Base-by-base conservation (phyloP, 192 early-diverging fungal genomes). In the Backusella sp. region DNA sequence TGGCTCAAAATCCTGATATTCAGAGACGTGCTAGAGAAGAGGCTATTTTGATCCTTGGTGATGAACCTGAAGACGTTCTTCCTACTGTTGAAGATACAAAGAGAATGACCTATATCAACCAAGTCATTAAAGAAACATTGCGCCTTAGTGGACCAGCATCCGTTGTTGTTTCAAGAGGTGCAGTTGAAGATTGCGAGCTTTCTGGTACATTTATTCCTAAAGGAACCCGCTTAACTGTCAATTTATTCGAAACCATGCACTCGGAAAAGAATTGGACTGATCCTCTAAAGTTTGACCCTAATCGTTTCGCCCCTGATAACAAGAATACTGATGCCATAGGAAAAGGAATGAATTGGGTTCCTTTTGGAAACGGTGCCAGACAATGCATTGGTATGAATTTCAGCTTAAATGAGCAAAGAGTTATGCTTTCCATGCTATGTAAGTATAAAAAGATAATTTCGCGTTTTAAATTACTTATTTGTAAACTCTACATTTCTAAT, bases 341-440 rank as follows among this genome's bases (percentile, higher is more conserved):
- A 39, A 69, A 59, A 7, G 44, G 66, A 0, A 30, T 73, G 46
- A 36, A 80, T 6, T 91, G 80, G 72, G 65, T 90, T 19, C 83
- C 91, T 12, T 92, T 92, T 71, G 85, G 89, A 69, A 80, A 83
- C 11, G 91, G 91, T 8, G 70, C 80, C 15, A 84, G 86, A 35
- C 83, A 88, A 81, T 91, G 88, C 75, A 82, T 91, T n/a, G 91
- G 88, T 41, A 88, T 86, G 86, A 88, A 88, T 68, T 92, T 91
- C 67, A 82, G 83, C 9, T 76, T 92, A 34, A 70, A 84, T n/a
- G 89, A 91, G 74, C 88, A 88, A 78, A 79, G 83, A 12, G 83
- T 91, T 6, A 78, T 85, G 12, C 78, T 90, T 0, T 28, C 28
- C 12, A 88, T 90, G 78, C 86, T 75, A 70, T 46, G 78, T 80